Evolutionary conservation across 73 alveolate species (phyloP), one percentile per base, ranked within the genome.

Genomic region (Paramecium pentaurelia): DNA sequence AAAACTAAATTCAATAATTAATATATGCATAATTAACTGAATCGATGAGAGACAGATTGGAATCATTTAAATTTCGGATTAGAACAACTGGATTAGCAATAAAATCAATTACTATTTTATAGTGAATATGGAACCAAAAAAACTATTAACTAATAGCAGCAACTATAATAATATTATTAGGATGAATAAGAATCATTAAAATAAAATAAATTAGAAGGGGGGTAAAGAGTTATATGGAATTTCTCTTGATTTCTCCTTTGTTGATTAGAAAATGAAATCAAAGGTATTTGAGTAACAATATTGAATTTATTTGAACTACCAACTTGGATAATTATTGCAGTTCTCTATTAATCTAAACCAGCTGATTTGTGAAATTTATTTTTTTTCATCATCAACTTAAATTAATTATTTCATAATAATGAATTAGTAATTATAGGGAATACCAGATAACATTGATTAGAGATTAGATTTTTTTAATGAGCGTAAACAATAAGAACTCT

Each of bases 311-410:
- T 42, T 86, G 98, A 84, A 95, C 96, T 22, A 97, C 96, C 99
- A 32, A 99, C 97, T 20, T 98, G 99, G 99, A 95, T 97, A 59
- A 97, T 95, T 94, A 86, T 97, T 40, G 96, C 86, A 8, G 96
- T 54, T 16, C 70, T 54, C 32, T 18, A 18, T 0, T 18, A 54
- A 5, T 54, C 70, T 54, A 54, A 18, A 54, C 14, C n/a, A 18
- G 28, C 11, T 54, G 70, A 54, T 4, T 18, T 54, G 28, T 18
- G 70, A 18, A 6, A 54, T 16, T 20, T 34, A 34, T 14, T 16
- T 49, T 49, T 49, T 49, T 47, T 12, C 25, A 11, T n/a, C 60
- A 12, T 49, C 32, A 18, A n/a, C 32, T 54, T 54, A 18, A 54
- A 54, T 54, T 18, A 16, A 18, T 54, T 54, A 54, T 54, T 54